These are phyloP conservation scores for Trichoderma harzianum DNA, from an alignment of 2,329 filamentous ascomycete species.

Conservation along the genomic window DNA sequence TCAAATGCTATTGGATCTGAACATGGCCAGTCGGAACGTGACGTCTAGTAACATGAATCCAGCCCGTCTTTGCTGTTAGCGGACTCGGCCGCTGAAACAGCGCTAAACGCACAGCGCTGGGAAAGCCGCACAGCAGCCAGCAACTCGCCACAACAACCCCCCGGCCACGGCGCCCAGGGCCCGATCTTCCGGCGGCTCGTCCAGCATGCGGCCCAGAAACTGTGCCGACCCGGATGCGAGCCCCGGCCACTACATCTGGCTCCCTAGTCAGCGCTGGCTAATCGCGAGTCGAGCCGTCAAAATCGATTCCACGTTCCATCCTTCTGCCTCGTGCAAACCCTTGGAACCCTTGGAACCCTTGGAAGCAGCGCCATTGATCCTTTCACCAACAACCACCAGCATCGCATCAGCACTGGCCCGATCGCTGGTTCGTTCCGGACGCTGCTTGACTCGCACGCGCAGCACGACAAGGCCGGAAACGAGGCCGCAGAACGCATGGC, in stretches of 20 bases:
- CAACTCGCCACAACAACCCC: background rate
- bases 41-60: background rate
- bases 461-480: background rate
- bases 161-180: conserved; percentile 1
- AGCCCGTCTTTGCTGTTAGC: background rate
- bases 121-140: background rate
- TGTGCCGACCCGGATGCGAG: conserved; percentile 1
- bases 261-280: background rate
- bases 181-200: conserved; percentile 12
- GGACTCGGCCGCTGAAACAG: background rate
- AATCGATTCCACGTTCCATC: background rate
- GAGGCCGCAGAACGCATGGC: background rate
- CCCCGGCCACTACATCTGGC: background rate
- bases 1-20: background rate
- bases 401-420: background rate
- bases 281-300: background rate
- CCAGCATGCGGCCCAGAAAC: background rate
- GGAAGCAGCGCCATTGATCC: background rate
- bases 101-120: background rate
- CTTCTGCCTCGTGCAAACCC: background rate
- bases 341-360: background rate
- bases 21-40: background rate
- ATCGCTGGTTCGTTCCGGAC: background rate
- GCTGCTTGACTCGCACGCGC: conserved; percentile 1
- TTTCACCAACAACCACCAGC: background rate